Percentiles rank a stretch among this genome's conserved stretches.
Conservation (phyloP, 495 filamentous ascomycete species). For the Podospora didyma region DNA sequence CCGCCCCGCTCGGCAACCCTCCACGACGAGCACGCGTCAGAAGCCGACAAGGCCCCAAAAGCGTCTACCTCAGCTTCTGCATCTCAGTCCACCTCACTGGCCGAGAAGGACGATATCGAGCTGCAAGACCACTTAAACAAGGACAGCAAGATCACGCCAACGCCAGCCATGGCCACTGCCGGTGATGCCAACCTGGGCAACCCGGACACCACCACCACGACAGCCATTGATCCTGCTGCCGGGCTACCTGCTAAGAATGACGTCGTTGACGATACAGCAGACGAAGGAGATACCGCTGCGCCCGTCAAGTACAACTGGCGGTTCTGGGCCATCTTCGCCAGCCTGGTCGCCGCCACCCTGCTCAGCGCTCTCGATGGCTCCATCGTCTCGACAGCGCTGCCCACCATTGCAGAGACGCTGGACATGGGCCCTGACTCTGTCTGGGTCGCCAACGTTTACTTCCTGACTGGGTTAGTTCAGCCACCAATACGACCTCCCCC, state of each 20-base stretch:
- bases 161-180: too few relatives aligned
- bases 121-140: too few relatives aligned
- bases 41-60: too few relatives aligned
- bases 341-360: neutral
- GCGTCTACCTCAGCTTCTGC: too few relatives aligned
- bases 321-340: neutral
- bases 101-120: too few relatives aligned
- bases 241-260: neutral
- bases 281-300: neutral
- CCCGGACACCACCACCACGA: too few relatives aligned
- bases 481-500: too few relatives aligned
- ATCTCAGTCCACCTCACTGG: too few relatives aligned
- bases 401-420: constrained; percentile 8
- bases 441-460: constrained; percentile 43
- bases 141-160: too few relatives aligned
- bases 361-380: neutral
- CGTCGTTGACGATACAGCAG: neutral
- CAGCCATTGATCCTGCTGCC: neutral
- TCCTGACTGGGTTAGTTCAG: constrained; percentile 18
- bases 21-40: too few relatives aligned
- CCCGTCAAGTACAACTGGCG: neutral
- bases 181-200: too few relatives aligned
- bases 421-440: constrained; percentile 30
- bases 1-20: too few relatives aligned
- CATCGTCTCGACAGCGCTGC: neutral